phyloP scores from a whole-genome alignment of 176 grass and related monocot species.

The Aegilops bicornis region DNA sequence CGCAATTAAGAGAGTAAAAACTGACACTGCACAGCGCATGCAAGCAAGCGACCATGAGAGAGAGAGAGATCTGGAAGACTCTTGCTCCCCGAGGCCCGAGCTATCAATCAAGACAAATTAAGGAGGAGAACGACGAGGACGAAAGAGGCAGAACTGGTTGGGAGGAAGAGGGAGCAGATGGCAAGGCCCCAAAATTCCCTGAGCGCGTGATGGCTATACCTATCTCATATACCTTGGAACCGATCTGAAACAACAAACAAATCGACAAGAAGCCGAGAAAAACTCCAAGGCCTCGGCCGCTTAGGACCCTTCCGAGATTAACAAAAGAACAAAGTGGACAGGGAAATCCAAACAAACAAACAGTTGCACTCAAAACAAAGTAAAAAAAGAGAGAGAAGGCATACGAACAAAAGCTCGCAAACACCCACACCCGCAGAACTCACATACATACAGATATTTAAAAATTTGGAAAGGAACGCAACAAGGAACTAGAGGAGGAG shows the following conservation, averaged over 20 bases:
- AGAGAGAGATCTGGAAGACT: slow-evolving; percentile 27
- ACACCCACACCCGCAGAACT: slow-evolving; percentile 52
- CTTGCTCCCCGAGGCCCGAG: slow-evolving; percentile 11
- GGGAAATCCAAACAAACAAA: slow-evolving; percentile 96
- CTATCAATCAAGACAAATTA: slow-evolving; percentile 11
- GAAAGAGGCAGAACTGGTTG: slow-evolving; percentile 34
- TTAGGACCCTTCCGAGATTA: slow-evolving; percentile 69
- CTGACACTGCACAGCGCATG: slow-evolving; percentile 34
- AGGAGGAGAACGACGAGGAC: slow-evolving; percentile 22
- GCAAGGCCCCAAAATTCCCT: slow-evolving; percentile 47
- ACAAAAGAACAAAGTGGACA: slow-evolving; percentile 84
- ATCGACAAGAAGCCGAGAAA: slow-evolving; percentile 70
- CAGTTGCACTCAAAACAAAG: slow-evolving; percentile 93
- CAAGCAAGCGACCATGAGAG: slow-evolving; percentile 43
- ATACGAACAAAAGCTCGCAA: slow-evolving; percentile 74
- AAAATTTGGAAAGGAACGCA: slow-evolving; percentile 46
- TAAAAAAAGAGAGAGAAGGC: slow-evolving; percentile 51
- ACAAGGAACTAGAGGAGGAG: background rate
- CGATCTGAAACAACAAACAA: slow-evolving; percentile 63
- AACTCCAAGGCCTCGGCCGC: slow-evolving; percentile 59
- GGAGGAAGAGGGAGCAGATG: slow-evolving; percentile 28
- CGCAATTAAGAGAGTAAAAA: slow-evolving; percentile 13
- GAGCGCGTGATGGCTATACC: slow-evolving; percentile 21
- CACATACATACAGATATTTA: slow-evolving; percentile 43
- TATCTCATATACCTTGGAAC: slow-evolving; percentile 44